Base-by-base conservation (phyloP, 139 green algal species). In the Edaphochlamys debaryana region DNA sequence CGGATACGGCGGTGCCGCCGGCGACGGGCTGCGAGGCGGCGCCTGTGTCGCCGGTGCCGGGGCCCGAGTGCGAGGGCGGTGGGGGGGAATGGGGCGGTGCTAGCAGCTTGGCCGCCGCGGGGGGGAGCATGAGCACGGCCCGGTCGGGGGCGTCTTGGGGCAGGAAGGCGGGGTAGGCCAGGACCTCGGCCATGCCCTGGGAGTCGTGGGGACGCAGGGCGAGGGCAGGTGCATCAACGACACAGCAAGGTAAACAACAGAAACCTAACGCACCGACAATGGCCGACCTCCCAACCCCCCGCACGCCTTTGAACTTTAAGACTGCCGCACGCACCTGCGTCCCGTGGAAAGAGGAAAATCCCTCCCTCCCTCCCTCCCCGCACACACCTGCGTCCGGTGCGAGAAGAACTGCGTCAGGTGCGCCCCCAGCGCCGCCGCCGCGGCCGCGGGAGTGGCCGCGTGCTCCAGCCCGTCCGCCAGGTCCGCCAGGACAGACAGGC, bases 161-260 rank as follows among this genome's bases (percentile, higher is more conserved):
- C 41, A 62, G 42, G 69, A 76, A 76, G 41, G 42, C 69, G 29
- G 69, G 69, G 69, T 76, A 76, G 42, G 42, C 69, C 30, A 76
- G 69, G 8, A 76, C 69, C 69, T 76, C 69, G 41, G 42, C 13
- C 69, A 76, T 76, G 29, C 69, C 69, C 69, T 76, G 69, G 36
- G 66, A n/a, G 36, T 37, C 9, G n/a, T n/a, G n/a, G n/a, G n/a
- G n/a, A n/a, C n/a, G n/a, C n/a, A 27, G 58, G 58, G 58, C 20
- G 58, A 15, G 58, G 23, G 25, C 15, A 15, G 58, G 20, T 67
- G n/a, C n/a, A n/a, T n/a, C n/a, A n/a, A n/a, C n/a, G n/a, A n/a
- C n/a, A n/a, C n/a, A n/a, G n/a, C n/a, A n/a, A n/a, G n/a, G n/a
- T n/a, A n/a, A n/a, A n/a, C n/a, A n/a, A n/a, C n/a, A n/a, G n/a